Evolutionary conservation across 2,329 filamentous ascomycete species (phyloP), one percentile per base, ranked within the genome.

Genomic region (Rutstroemia sp.): DNA sequence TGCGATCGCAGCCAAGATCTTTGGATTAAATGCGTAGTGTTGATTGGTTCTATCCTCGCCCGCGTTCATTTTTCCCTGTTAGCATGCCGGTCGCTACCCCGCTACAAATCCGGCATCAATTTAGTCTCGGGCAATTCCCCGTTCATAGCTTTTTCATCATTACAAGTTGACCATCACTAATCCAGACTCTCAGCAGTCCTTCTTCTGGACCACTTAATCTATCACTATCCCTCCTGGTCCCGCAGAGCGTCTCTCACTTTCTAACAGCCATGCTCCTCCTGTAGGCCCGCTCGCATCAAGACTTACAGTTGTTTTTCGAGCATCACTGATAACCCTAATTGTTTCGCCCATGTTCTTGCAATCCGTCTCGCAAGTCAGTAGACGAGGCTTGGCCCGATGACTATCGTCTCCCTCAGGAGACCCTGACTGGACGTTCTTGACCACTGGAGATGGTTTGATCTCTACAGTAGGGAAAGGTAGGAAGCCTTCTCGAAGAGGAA

Each of bases 381-480:
- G 67, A 16, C 56, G 45, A 19, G 59, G 54, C 19, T 64, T 64
- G 14, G 58, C 46, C 41, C 57, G 64, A 48, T 27, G 38, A 41
- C 25, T 58, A 48, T 60, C 60, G 25, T 63, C 59, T 39, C 55
- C 62, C 42, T 58, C 57, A n/a, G 51, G 63, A 4, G 41, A 61
- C 54, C 55, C 63, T n/a, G 58, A 37, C 17, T 41, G 57, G 25
- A 52, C 27, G 27, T 56, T 57, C 58, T 61, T 68, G 60, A 65
- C 45, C 52, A 69, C 63, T 54, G 72, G 69, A 7, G 83, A 75
- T 68, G 84, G 83, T 46, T 86, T 82, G 38, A 97, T 86, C 51
- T 96, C 91, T 2, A 97, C 77, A 7, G 73, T 78, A 0, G 94
- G 94, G 27, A 91, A 82, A 0, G 90, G 78, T n/a, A 94, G 72